Base-by-base conservation (phyloP, 208 protist species). In the Trypanosoma theileri region DNA sequence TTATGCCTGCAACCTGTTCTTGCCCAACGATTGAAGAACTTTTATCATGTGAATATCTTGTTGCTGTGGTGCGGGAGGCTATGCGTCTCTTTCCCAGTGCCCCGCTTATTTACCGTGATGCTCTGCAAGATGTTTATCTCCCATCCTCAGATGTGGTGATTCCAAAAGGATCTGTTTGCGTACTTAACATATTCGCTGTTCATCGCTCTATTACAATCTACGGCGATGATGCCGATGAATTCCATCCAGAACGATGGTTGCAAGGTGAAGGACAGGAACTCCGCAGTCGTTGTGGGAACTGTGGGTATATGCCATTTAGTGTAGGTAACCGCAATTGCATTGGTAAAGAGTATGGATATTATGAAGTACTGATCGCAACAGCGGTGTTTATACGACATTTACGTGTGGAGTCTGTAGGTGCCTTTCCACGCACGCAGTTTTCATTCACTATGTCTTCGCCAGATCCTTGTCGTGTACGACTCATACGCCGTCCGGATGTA, bases 221-320 rank as follows among this genome's bases (percentile, higher is more conserved):
- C 73, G 79, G 78, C 42, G 51, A 60, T 7, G 73, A 81, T 42
- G 82, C 61, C 0, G 59, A 84, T 62, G 46, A 50, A 28, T 88
- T 88, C 50, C 69, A 73, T 4, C 82, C 78, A 19, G 75, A 80
- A 56, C 82, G 82, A n/a, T 88, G 79, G 82, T 48, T 88, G 12
- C 72, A 73, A 6, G 66, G 68, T 13, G 82, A 80, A 24, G 82
- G 79, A 0, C 55, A 57, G n/a, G 62, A 65, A 52, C 68, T 88
- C 68, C 68, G 54, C 16, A 48, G 63, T 55, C 75, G 73, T 21
- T 84, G 77, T 61, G 82, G 82, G 3, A 69, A 66, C 1, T 88
- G 82, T 62, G 82, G 82, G 50, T 88, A 72, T 61, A 82, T 88
- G 31, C 82, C 82, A 0, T 88, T 88, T 59, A 84, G 82, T 59